Conservation (phyloP, 768 basidiomycete genomes). For the Ramaria rubella region DNA sequence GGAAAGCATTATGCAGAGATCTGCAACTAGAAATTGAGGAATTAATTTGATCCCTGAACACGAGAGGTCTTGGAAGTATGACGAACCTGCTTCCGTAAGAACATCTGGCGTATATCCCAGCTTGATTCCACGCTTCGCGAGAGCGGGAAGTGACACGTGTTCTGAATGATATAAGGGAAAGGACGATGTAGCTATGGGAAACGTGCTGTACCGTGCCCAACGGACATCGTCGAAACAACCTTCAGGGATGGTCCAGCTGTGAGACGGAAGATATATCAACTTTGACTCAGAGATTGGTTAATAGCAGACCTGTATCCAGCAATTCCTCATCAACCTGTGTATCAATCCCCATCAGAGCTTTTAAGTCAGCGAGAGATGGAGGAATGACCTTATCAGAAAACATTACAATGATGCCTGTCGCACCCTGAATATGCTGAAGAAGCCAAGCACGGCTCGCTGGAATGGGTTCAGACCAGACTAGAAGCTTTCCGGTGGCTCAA, state of each 20-base stretch:
- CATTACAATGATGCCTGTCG: slow-evolving; percentile 53
- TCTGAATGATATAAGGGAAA: slow-evolving; percentile 41
- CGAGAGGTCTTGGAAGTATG: slow-evolving; percentile 2
- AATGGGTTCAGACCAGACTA: slow-evolving; percentile 5
- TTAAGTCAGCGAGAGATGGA: slow-evolving; percentile 12
- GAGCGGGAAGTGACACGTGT: slow-evolving; percentile 62
- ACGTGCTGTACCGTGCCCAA: slow-evolving; percentile 62
- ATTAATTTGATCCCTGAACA: neutral
- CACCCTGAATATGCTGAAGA: slow-evolving; percentile 61
- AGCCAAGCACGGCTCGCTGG: slow-evolving; percentile 55
- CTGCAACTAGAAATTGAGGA: slow-evolving; percentile 59
- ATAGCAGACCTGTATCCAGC: slow-evolving; percentile 43
- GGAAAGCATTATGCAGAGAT: slow-evolving; percentile 81
- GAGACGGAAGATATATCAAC: neutral
- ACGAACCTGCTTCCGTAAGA: slow-evolving; percentile 77
- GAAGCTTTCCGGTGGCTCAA: neutral
- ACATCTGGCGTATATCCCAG: slow-evolving; percentile 94
- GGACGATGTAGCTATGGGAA: neutral
- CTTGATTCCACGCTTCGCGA: slow-evolving; percentile 54
- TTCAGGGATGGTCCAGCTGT: slow-evolving; percentile 67
- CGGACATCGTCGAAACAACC: slow-evolving; percentile 91
- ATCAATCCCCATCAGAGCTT: neutral
- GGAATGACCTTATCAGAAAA: slow-evolving; percentile 59
- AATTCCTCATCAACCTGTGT: slow-evolving; percentile 69
- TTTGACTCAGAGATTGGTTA: neutral